A percentile compares a stretch with the other conserved stretches of the same genome.
Evolutionary conservation across 768 basidiomycete genomes (phyloP).

Genomic region (Cyathus striatus): DNA sequence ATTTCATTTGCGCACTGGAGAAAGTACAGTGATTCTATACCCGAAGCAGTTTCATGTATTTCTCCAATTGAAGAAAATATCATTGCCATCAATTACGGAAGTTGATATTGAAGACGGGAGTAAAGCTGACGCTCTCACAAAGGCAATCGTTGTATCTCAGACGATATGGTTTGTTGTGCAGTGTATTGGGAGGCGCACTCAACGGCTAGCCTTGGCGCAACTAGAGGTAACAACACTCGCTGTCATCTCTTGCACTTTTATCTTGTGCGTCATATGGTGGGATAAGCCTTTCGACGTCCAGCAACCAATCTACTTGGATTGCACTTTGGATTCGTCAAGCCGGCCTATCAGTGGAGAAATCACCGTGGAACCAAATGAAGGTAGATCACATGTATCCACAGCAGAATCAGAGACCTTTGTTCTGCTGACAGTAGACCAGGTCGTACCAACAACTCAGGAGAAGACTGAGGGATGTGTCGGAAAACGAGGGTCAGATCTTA

Average conservation of each 20-base stretch:
- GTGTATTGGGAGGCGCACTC: neutral
- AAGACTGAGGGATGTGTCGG: no score
- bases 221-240: neutral
- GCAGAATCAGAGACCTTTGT: no score
- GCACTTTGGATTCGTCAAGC: no score
- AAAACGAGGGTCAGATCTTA: no score
- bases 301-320: no score
- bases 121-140: slow-evolving; percentile 1
- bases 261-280: slow-evolving; percentile 1
- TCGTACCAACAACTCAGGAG: no score
- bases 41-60: neutral
- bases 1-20: neutral
- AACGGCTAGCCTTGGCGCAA: neutral
- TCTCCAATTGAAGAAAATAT: neutral
- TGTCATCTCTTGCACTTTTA: neutral
- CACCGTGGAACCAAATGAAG: no score
- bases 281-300: slow-evolving; percentile 1
- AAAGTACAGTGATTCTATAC: neutral
- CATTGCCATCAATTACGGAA: neutral
- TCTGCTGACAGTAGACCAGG: no score
- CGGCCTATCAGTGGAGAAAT: no score
- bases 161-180: slow-evolving; percentile 1
- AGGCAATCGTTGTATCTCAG: neutral
- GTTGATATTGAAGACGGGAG: slow-evolving; percentile 2
- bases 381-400: no score